These are phyloP conservation scores for Turnera subulata DNA, from an alignment of 345 rosid genomes.

Conservation along the genomic window DNA sequence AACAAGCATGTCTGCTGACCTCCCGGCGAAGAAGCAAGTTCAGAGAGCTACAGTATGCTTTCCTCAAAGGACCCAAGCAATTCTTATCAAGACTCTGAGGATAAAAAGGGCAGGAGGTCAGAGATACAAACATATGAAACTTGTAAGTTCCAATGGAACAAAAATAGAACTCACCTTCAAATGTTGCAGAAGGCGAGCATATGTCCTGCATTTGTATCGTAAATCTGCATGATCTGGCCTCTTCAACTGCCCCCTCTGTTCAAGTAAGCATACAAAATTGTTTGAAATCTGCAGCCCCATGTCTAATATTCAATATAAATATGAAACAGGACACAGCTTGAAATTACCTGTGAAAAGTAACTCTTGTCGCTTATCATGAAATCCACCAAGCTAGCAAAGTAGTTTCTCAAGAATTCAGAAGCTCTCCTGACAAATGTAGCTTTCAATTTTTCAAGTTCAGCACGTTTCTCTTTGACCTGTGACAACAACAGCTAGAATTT, in stretches of 20 bases:
- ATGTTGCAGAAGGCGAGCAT: conserved; percentile 98
- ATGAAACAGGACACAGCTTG: conserved; percentile 3
- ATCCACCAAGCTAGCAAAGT: conserved; percentile 98
- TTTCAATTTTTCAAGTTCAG: conserved; percentile 76
- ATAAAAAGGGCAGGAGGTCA: conserved; percentile 9
- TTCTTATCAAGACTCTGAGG: conserved; percentile 86
- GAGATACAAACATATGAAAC: conserved; percentile 6
- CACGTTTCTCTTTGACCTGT: conserved; percentile 86
- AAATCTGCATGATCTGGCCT: conserved; percentile 99
- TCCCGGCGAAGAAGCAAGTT: conserved; percentile 98
- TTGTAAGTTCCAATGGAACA: not conserved
- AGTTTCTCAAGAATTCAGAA: conserved; percentile 91
- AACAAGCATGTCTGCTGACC: conserved; percentile 44
- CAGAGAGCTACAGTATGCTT: conserved; percentile 95
- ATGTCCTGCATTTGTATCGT: conserved; percentile 97
- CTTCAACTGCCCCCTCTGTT: conserved; percentile 95
- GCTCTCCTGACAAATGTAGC: conserved; percentile 84
- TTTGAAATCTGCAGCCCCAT: conserved; percentile 15
- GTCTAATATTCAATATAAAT: conserved; percentile 6
- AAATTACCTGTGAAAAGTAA: conserved; percentile 90
- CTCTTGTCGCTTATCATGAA: conserved; percentile 97
- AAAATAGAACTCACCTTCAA: conserved; percentile 54
- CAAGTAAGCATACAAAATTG: conserved; percentile 16
- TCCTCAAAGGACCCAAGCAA: conserved; percentile 84
- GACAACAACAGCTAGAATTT: conserved; percentile 5